A percentile compares a stretch with the other conserved stretches of the same genome.
phyloP scores from a whole-genome alignment of 1,139 yeast species.

The Nakaseomyces uthaithaninus region DNA sequence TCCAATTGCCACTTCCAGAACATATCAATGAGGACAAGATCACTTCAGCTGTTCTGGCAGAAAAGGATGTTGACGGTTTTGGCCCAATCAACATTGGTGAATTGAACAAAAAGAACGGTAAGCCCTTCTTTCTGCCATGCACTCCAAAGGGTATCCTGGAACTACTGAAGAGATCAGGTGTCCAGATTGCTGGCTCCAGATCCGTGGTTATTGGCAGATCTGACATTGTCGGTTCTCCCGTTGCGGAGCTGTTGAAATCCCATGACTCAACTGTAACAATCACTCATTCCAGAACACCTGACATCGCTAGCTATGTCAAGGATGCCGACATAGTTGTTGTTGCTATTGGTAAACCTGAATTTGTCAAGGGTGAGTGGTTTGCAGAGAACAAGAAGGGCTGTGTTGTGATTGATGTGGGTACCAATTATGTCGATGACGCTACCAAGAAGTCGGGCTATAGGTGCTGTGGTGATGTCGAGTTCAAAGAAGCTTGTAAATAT shows the following conservation, averaged over 20 bases:
- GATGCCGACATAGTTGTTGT: conserved; percentile 86
- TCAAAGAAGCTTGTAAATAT: conserved; percentile 51
- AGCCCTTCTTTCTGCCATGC: conserved; percentile 83
- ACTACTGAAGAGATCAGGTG: conserved; percentile 55
- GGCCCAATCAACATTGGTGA: conserved; percentile 89
- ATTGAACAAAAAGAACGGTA: conserved; percentile 79
- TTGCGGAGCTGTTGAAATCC: conserved; percentile 70
- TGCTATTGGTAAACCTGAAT: conserved; percentile 81
- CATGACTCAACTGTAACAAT: conserved; percentile 69
- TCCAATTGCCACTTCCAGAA: conserved; percentile 83
- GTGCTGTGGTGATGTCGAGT: conserved; percentile 93
- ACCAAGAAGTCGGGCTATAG: conserved; percentile 74
- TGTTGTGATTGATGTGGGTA: conserved; percentile 93
- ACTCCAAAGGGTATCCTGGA: conserved; percentile 93
- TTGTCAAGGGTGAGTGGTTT: conserved; percentile 83
- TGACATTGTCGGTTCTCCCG: conserved; percentile 94
- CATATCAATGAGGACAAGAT: conserved; percentile 73
- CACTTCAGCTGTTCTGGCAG: conserved; percentile 66
- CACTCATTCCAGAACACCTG: conserved; percentile 67
- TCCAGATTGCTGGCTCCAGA: conserved; percentile 60
- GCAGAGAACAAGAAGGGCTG: conserved; percentile 51
- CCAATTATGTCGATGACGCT: conserved; percentile 74
- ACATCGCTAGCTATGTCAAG: conserved; percentile 51
- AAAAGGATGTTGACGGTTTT: conserved; percentile 94
- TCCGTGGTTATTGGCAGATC: conserved; percentile 97